Evolutionary conservation across 2,329 filamentous ascomycete genomes (phyloP).

Genomic region (Parafenestella ontariensis): DNA sequence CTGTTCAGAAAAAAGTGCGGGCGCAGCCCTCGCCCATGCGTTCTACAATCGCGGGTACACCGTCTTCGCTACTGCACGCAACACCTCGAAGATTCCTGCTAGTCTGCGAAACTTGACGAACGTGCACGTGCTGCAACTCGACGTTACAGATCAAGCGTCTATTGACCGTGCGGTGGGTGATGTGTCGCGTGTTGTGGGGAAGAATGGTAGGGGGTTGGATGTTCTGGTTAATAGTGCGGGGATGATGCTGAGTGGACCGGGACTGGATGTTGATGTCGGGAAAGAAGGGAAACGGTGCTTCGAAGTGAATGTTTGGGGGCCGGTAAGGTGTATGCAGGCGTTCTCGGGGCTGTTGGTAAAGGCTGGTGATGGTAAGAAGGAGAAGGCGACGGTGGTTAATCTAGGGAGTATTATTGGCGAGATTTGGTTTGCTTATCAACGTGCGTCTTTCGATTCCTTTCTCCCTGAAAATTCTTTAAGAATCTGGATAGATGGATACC

Average conservation of each 20-base stretch:
- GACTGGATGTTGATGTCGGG: constrained; percentile 32
- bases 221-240: constrained; percentile 55
- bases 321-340: constrained; percentile 46
- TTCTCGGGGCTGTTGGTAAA: constrained; percentile 39
- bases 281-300: constrained; percentile 16
- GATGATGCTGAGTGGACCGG: constrained; percentile 41
- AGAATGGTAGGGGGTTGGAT: constrained; percentile 17
- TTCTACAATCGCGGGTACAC: constrained; percentile 49
- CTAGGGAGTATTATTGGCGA: neutral
- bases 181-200: constrained; percentile 1
- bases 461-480: neutral
- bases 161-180: constrained; percentile 9
- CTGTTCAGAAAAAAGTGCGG: constrained; percentile 49
- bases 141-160: constrained; percentile 8
- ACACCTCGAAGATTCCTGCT: constrained; percentile 32
- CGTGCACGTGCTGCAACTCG: constrained; percentile 14
- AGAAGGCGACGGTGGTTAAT: neutral
- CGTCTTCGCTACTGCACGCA: constrained; percentile 53
- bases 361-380: constrained; percentile 2
- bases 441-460: neutral
- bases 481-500: too few relatives aligned
- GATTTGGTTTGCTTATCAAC: constrained; percentile 1
- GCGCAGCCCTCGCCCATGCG: constrained; percentile 48
- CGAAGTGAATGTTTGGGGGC: constrained; percentile 51
- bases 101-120: constrained; percentile 21